A percentile compares a stretch with the other conserved stretches of the same genome.
Evolutionary conservation across 768 basidiomycete species (phyloP).

Genomic region (Rhodosporidiobolus odoratus): DNA sequence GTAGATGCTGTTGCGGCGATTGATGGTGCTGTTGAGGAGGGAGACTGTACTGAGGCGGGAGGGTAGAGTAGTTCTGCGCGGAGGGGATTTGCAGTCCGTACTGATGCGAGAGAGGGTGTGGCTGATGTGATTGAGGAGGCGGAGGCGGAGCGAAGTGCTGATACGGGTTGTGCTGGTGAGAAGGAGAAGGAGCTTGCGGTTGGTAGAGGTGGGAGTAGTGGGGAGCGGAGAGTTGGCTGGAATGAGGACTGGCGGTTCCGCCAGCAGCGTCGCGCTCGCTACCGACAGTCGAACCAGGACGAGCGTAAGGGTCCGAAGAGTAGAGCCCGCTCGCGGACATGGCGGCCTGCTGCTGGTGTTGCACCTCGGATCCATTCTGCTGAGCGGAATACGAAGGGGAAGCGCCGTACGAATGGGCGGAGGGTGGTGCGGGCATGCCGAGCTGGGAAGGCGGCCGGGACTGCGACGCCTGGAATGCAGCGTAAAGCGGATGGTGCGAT

Average conservation of each 20-base stretch:
- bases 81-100: too few relatives aligned
- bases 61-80: too few relatives aligned
- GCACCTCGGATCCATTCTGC: constrained; percentile 4
- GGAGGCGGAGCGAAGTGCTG: too few relatives aligned
- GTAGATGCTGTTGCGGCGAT: not conserved
- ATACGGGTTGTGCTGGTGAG: not conserved
- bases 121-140: too few relatives aligned
- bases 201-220: constrained; percentile 9
- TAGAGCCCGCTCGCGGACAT: not conserved
- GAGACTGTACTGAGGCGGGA: not conserved
- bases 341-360: constrained; percentile 20
- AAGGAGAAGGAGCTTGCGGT: not conserved
- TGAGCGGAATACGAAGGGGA: not conserved
- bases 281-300: not conserved
- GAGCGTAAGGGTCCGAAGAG: constrained; percentile 2
- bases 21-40: not conserved
- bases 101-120: too few relatives aligned
- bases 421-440: not conserved
- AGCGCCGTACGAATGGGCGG: not conserved
- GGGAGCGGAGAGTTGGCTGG: too few relatives aligned
- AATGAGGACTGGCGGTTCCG: not conserved
- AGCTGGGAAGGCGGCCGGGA: constrained; percentile 5
- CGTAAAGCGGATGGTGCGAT: not conserved
- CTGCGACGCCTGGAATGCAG: not conserved
- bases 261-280: not conserved